A percentile compares a stretch with the other conserved stretches of the same genome.
Evolutionary conservation across 192 early-diverging fungal genomes (phyloP).

Genomic region (Mortierella hygrophila): DNA sequence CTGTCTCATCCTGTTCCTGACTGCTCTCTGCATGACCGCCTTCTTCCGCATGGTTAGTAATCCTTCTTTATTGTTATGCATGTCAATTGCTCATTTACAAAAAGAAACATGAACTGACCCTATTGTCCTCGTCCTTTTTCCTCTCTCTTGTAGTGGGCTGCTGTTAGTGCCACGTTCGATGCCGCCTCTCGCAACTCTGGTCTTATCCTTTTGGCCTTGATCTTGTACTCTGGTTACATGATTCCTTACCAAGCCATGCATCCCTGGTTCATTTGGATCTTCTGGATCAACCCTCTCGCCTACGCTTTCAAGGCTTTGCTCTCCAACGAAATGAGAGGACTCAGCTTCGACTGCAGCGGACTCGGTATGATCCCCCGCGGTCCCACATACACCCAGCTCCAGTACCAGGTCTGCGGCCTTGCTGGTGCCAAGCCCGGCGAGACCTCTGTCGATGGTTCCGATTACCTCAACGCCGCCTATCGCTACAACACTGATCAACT

Average conservation of each 20-base stretch:
- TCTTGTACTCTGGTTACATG: constrained; percentile 73
- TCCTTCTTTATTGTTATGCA: no score
- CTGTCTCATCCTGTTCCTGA: constrained; percentile 65
- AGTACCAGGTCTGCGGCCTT: constrained; percentile 71
- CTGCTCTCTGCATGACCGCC: constrained; percentile 68
- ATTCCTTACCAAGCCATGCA: constrained; percentile 72
- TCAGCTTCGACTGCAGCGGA: constrained; percentile 57
- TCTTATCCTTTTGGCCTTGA: constrained; percentile 64
- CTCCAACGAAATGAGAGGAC: constrained; percentile 74
- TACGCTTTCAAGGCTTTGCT: constrained; percentile 72
- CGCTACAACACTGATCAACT: constrained; percentile 69
- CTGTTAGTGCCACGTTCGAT: constrained; percentile 63
- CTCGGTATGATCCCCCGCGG: constrained; percentile 44
- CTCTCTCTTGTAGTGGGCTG: constrained; percentile 46
- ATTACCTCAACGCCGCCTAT: constrained; percentile 69
- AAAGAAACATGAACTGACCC: no score
- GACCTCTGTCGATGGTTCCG: constrained; percentile 68
- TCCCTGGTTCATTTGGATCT: constrained; percentile 73
- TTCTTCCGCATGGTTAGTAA: constrained; percentile 64
- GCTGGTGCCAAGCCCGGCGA: constrained; percentile 71
- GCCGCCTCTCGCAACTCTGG: constrained; percentile 67
- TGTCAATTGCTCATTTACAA: no score
- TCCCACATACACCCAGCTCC: constrained; percentile 49
- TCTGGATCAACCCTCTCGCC: constrained; percentile 74
- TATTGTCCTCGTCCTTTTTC: no score